These are phyloP conservation scores for Codiaeum variegatum DNA, from an alignment of 441 rosid genomes.

Conservation along the genomic window DNA sequence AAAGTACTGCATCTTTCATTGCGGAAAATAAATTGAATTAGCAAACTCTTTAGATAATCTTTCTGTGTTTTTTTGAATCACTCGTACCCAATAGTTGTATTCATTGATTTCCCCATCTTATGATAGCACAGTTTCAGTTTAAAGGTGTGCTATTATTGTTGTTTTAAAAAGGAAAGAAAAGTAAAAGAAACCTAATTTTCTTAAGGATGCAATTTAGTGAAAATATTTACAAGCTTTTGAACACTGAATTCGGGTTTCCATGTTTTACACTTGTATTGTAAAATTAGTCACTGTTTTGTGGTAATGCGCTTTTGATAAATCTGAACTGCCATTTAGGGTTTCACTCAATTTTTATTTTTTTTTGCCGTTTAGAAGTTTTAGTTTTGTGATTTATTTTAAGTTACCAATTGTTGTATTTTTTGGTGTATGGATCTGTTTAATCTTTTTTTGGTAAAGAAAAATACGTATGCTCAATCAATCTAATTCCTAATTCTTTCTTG, in stretches of 20 bases:
- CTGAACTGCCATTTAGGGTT: no score
- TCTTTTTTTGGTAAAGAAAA: neutral
- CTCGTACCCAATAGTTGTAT: no score
- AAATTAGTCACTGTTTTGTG: no score
- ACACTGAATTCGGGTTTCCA: slow-evolving; percentile 44
- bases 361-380: neutral
- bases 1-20: no score
- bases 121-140: no score
- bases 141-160: neutral
- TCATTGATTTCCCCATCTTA: no score
- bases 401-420: neutral
- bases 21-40: no score
- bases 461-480: neutral
- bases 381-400: neutral
- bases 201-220: slow-evolving; percentile 72
- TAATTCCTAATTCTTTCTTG: neutral
- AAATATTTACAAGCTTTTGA: slow-evolving; percentile 63
- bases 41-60: no score
- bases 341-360: neutral
- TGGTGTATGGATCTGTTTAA: neutral
- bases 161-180: slow-evolving; percentile 48
- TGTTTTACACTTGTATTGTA: no score
- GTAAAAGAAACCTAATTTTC: slow-evolving; percentile 54
- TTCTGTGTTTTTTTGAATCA: no score
- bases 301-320: no score